phyloP scores from a whole-genome alignment of 352 stramenopile genomes.

The Phytopythium boreale region DNA sequence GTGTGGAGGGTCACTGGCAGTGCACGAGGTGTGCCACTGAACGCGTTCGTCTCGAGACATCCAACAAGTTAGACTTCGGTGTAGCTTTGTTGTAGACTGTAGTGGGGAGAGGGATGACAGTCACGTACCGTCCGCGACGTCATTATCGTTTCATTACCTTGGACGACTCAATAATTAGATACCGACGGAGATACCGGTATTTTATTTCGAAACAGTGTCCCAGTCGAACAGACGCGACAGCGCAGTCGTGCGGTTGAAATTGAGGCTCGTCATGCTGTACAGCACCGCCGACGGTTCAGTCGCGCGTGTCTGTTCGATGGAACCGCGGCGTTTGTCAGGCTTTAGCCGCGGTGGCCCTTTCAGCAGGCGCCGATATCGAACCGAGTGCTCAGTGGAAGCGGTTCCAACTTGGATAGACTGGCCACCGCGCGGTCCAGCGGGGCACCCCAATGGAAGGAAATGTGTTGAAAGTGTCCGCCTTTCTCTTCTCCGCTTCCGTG shows the following conservation, averaged over 20 bases:
- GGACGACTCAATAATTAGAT: neutral
- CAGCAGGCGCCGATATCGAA: no score
- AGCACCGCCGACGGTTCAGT: neutral
- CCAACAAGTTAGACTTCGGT: no score
- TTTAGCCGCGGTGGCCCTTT: no score
- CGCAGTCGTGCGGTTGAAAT: neutral
- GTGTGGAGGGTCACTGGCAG: no score
- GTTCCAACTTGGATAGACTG: neutral
- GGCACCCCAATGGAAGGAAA: neutral
- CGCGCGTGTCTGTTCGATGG: neutral
- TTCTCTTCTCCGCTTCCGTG: neutral
- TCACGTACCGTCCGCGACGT: neutral
- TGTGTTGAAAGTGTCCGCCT: neutral
- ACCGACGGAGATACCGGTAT: neutral
- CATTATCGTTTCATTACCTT: neutral
- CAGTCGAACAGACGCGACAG: no score
- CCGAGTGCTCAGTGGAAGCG: no score
- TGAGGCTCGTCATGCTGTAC: neutral
- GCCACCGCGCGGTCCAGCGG: neutral
- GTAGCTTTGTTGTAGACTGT: no score
- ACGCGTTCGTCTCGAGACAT: no score
- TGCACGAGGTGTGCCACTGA: no score
- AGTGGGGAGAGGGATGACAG: neutral
- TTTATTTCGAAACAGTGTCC: neutral
- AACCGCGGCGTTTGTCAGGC: neutral